Conservation (phyloP, 179 eudicot genomes). For the Amaranthus tricolor region DNA sequence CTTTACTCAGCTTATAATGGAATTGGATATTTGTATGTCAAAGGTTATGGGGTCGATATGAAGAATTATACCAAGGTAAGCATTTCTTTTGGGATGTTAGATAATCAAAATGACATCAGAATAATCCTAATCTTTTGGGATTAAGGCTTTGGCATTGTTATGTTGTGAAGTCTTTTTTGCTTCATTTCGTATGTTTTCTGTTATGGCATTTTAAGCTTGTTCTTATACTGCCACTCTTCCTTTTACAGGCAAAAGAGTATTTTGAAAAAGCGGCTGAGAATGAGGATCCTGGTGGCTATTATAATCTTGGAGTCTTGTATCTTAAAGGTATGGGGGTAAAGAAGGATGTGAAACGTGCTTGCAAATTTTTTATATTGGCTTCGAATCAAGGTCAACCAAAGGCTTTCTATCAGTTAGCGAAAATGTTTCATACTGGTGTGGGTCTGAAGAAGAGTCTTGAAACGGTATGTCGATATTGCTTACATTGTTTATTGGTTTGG, state of each 20-base stretch:
- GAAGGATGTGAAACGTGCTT: conserved; percentile 76
- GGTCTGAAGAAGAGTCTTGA: conserved; percentile 76
- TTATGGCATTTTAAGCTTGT: conserved; percentile 6
- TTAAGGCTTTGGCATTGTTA: too few relatives aligned
- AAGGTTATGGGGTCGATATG: conserved; percentile 90
- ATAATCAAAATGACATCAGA: too few relatives aligned
- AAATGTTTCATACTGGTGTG: conserved; percentile 96
- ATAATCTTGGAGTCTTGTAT: conserved; percentile 91
- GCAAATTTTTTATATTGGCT: conserved; percentile 60
- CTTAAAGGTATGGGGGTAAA: conserved; percentile 90
- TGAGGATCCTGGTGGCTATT: conserved; percentile 81
- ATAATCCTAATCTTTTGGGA: too few relatives aligned
- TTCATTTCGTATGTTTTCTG: background rate
- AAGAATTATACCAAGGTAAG: conserved; percentile 86
- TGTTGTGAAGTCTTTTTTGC: too few relatives aligned
- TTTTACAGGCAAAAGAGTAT: conserved; percentile 77
- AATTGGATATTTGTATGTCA: conserved; percentile 87
- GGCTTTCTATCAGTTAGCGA: conserved; percentile 93
- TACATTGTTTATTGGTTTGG: background rate
- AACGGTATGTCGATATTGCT: conserved; percentile 51
- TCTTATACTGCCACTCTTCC: background rate
- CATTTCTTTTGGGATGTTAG: background rate
- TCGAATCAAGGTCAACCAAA: conserved; percentile 83
- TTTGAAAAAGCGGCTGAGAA: conserved; percentile 89
- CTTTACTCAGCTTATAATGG: conserved; percentile 93